Evolutionary conservation across 371 early-diverging fungal species (phyloP).

Genomic region (Saksenaea oblongispora): DNA sequence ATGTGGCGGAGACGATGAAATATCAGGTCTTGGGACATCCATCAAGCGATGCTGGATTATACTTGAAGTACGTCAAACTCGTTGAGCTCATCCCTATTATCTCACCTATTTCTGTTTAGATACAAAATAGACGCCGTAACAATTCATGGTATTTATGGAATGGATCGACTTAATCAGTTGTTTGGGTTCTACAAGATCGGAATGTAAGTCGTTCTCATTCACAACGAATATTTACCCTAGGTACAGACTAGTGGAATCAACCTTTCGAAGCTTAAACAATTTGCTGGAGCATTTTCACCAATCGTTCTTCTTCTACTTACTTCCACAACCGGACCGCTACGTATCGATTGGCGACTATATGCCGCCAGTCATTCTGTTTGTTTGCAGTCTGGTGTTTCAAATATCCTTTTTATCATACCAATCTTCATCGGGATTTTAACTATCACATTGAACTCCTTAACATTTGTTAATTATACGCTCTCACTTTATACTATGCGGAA

Average conservation of each 20-base stretch:
- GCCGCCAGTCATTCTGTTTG: slow-evolving; percentile 76
- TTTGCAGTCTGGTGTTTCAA: slow-evolving; percentile 65
- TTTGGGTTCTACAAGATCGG: slow-evolving; percentile 64
- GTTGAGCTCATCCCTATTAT: neutral
- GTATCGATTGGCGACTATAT: slow-evolving; percentile 90
- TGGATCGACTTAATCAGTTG: slow-evolving; percentile 33
- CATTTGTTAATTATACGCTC: slow-evolving; percentile 31
- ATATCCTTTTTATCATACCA: slow-evolving; percentile 51
- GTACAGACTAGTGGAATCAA: slow-evolving; percentile 77
- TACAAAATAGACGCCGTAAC: slow-evolving; percentile 88
- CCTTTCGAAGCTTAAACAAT: slow-evolving; percentile 88
- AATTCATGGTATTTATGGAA: slow-evolving; percentile 58
- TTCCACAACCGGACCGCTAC: slow-evolving; percentile 75
- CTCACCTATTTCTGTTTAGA: slow-evolving; percentile 28
- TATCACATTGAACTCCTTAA: slow-evolving; percentile 35
- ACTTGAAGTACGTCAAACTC: slow-evolving; percentile 45
- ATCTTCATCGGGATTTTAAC: slow-evolving; percentile 3
- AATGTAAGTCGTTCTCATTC: slow-evolving; percentile 47
- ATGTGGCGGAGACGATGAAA: slow-evolving; percentile 62
- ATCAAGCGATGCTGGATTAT: slow-evolving; percentile 74
- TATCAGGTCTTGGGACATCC: slow-evolving; percentile 74
- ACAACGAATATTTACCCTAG: neutral
- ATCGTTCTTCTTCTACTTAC: slow-evolving; percentile 92
- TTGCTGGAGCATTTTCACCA: slow-evolving; percentile 94
- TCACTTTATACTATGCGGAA: slow-evolving; percentile 46